phyloP scores from a whole-genome alignment of 805 yeast genomes.

The Spathaspora gorwiae region DNA sequence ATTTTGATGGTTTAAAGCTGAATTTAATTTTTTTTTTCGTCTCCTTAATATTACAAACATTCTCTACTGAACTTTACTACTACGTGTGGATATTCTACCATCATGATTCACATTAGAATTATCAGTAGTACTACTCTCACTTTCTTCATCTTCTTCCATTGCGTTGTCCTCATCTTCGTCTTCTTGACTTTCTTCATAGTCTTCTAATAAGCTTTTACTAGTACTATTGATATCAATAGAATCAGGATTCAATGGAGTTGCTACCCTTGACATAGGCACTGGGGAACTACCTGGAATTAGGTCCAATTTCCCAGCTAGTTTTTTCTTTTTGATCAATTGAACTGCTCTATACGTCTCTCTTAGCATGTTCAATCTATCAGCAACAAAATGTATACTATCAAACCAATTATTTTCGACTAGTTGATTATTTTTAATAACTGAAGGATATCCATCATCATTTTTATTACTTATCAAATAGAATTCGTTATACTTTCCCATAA shows the following conservation, averaged over 20 bases:
- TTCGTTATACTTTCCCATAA: neutral
- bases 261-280: constrained; percentile 7
- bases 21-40: too few species aligned
- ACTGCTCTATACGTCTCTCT: constrained; percentile 24
- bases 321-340: constrained; percentile 17
- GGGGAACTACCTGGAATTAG: neutral
- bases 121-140: constrained; percentile 11
- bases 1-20: too few species aligned
- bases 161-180: neutral
- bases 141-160: constrained; percentile 14
- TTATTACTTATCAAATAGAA: neutral
- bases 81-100: neutral
- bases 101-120: neutral
- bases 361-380: constrained; percentile 23
- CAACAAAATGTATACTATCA: constrained; percentile 17
- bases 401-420: constrained; percentile 20
- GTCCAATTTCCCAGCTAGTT: constrained; percentile 4
- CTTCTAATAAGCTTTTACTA: neutral
- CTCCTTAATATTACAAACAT: too few species aligned
- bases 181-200: constrained; percentile 4
- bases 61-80: too few species aligned
- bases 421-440: constrained; percentile 2
- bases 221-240: too few species aligned
- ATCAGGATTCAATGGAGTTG: neutral
- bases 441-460: neutral